phyloP scores from a whole-genome alignment of 1,139 yeast genomes.

The Pichia sp. region DNA sequence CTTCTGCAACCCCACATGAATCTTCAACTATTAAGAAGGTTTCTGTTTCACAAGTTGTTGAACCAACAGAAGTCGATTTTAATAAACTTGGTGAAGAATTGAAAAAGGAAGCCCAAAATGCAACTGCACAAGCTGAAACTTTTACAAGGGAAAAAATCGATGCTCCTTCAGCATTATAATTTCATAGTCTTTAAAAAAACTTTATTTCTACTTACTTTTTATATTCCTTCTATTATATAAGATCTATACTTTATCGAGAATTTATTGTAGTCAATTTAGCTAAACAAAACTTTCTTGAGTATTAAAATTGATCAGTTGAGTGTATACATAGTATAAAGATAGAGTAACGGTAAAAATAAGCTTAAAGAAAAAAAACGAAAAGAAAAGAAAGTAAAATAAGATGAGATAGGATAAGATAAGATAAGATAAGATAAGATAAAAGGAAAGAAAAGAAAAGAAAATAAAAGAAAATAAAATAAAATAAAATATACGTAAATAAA shows the following conservation, averaged over 20 bases:
- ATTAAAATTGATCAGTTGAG: no score
- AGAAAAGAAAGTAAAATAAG: no score
- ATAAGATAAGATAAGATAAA: not conserved
- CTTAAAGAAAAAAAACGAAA: no score
- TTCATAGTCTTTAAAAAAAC: no score
- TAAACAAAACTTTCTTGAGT: no score
- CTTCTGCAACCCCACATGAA: constrained; percentile 14
- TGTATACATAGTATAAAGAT: not conserved
- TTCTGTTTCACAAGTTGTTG: constrained; percentile 6
- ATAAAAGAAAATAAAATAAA: not conserved
- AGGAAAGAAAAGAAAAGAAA: not conserved
- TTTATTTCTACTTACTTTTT: no score
- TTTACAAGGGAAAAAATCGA: constrained; percentile 13
- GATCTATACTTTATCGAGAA: no score
- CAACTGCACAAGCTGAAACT: constrained; percentile 8
- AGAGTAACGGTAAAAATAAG: no score
- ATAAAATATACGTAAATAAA: not conserved
- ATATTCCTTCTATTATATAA: no score
- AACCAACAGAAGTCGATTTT: constrained; percentile 16
- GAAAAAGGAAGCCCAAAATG: constrained; percentile 15
- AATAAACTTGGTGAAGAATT: constrained; percentile 20
- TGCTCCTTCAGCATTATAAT: constrained; percentile 7
- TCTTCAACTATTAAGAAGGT: constrained; percentile 7
- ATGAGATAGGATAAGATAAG: not conserved
- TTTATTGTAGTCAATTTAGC: no score